Evolutionary conservation across 225 moss, liverwort and hornwort genomes (phyloP), one percentile per base, ranked within the genome.

Genomic region (Thuidium tamariscinum): DNA sequence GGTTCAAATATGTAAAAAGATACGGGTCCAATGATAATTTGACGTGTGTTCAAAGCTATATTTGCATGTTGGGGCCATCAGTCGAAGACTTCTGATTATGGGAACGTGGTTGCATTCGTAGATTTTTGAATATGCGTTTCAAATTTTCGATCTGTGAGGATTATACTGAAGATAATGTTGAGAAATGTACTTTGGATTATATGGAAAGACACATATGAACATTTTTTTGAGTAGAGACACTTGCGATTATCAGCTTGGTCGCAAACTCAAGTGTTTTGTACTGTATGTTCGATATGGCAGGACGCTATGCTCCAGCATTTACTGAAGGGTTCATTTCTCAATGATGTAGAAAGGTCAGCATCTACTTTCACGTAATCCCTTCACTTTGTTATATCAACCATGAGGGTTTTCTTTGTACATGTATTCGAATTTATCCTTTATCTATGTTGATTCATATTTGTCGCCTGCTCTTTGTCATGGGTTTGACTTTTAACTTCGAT

Each of bases 221-320:
- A 46, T 34, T 42, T 56, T 16, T 57, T 11, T 1, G 13, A 34
- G 71, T 59, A 17, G 73, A 60, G 59, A n/a, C 26, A 17, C 26
- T 73, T 54, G 18, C 37, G 36, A 20, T 37, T 67, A 18, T 26
- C 67, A 29, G 19, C 29, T 67, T 84, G 67, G 65, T 87, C n/a
- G 41, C 68, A 59, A 77, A 85, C 56, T 87, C 57, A 83, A 85
- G 5, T 70, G 46, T 71, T 82, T 75, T 41, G 27, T 77, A 20
- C 74, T 57, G 25, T 86, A 16, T 85, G 71, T 84, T 86, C 32
- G 77, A 77, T 67, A 81, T 87, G 87, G 88, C 91, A 97, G 96
- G 95, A 98, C 88, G 91, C 95, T 36, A 88, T 98, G 93, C 95
- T 98, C 74, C 91, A 88, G 86, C 82, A 89, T 29, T 89, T 98